Conservation (phyloP, 768 basidiomycete species). For the Amanita fuliginea region DNA sequence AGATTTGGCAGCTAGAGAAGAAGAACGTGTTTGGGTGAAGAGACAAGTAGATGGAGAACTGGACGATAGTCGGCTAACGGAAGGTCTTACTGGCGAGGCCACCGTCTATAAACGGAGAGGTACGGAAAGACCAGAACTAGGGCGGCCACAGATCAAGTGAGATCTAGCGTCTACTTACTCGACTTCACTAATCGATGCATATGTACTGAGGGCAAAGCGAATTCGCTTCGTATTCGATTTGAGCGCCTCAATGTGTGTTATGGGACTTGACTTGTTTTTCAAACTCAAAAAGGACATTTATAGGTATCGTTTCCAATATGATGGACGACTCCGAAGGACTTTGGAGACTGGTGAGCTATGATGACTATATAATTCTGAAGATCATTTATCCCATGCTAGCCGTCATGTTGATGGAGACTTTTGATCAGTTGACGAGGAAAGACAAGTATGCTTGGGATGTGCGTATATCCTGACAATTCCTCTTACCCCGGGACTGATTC, state of each 20-base stretch:
- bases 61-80: slow-evolving; percentile 54
- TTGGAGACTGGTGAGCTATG: slow-evolving; percentile 46
- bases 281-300: neutral
- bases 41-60: slow-evolving; percentile 63
- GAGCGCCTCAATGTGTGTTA: slow-evolving; percentile 51
- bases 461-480: slow-evolving; percentile 16
- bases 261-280: neutral
- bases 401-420: slow-evolving; percentile 70
- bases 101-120: slow-evolving; percentile 63
- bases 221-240: slow-evolving; percentile 62
- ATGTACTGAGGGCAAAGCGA: slow-evolving; percentile 48
- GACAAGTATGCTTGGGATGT: slow-evolving; percentile 76
- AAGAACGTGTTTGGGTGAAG: slow-evolving; percentile 63
- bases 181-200: neutral
- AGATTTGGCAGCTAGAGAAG: slow-evolving; percentile 61
- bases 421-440: slow-evolving; percentile 48
- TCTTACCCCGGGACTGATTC: neutral
- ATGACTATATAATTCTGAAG: neutral
- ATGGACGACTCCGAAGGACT: slow-evolving; percentile 51
- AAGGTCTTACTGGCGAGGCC: slow-evolving; percentile 58
- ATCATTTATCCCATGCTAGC: slow-evolving; percentile 18
- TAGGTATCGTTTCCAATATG: slow-evolving; percentile 67
- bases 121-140: slow-evolving; percentile 60
- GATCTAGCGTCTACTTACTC: neutral
- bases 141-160: slow-evolving; percentile 58